Base-by-base conservation (phyloP, 2,329 filamentous ascomycete genomes). In the Colletotrichum gloeosporioides region DNA sequence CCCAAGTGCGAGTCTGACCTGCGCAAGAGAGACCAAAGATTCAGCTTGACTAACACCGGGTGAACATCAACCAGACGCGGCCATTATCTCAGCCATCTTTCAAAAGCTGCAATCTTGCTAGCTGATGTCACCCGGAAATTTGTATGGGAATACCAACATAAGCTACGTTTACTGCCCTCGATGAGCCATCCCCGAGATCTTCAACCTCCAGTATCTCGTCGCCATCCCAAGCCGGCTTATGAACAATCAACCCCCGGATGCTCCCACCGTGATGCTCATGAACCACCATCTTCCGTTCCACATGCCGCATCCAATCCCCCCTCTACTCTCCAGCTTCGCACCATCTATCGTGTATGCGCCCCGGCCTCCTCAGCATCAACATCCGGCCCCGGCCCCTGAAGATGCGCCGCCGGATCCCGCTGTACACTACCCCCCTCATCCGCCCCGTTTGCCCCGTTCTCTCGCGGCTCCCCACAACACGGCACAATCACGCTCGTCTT, bases 401-500 rank as follows among this genome's bases (percentile, higher is more conserved):
- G 76, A 76, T 87, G 85, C 29, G 79, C 78, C 32, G 79, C 77
- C 1, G 83, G 79, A 44, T 83, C 78, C 3, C 79, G 69, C 73
- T 87, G 82, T 22, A 82, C 82, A 3, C 53, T 62, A 12, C 75
- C 73, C 1, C 69, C 72, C 31, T 59, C 67, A 4, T 68, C 39
- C 10, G 22, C 8, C 16, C 49, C n/a, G 34, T 27, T 15, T n/a
- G n/a, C 57, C 8, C 32, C 55, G 7, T 74, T 72, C 31, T 63
- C 36, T 7, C 75, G 61, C n/a, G 39, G 10, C 6, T 63, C 73
- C 27, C 77, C 80, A 67, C 82, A 85, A 49, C 83, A 85, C 4
- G 85, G 81, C 1, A 87, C 82, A 13, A 88, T 77, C 6, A 88
- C 86, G 73, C 87, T 89, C 16, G 82, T 80, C 64, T 85, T 78